Conservation (phyloP, 768 basidiomycete species). For the Lyophyllum decastes region DNA sequence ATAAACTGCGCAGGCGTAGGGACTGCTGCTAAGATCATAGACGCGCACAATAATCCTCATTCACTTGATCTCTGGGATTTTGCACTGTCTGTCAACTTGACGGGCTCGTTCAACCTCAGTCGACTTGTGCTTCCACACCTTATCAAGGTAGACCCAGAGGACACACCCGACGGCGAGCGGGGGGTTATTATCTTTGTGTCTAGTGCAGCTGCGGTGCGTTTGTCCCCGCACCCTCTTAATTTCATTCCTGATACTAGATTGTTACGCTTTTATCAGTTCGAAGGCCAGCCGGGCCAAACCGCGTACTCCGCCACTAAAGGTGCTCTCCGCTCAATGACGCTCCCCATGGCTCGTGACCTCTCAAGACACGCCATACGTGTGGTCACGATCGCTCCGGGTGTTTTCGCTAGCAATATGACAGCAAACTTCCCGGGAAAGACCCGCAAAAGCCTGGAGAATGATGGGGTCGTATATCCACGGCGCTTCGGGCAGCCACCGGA, state of each 20-base stretch:
- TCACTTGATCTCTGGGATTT: slow-evolving; percentile 54
- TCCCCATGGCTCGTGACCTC: slow-evolving; percentile 64
- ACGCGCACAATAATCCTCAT: slow-evolving; percentile 46
- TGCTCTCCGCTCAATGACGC: slow-evolving; percentile 56
- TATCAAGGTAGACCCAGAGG: slow-evolving; percentile 47
- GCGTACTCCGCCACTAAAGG: slow-evolving; percentile 63
- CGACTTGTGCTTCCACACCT: slow-evolving; percentile 52
- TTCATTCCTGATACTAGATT: neutral
- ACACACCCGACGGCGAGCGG: slow-evolving; percentile 48
- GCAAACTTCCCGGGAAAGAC: slow-evolving; percentile 38
- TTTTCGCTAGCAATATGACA: slow-evolving; percentile 52
- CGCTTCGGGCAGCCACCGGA: slow-evolving; percentile 52
- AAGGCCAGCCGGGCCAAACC: slow-evolving; percentile 58
- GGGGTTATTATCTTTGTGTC: slow-evolving; percentile 61
- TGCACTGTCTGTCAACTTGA: slow-evolving; percentile 54
- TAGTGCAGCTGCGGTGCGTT: slow-evolving; percentile 52
- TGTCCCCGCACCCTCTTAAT: neutral
- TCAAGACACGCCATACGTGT: slow-evolving; percentile 54
- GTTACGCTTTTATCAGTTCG: slow-evolving; percentile 36
- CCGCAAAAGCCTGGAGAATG: slow-evolving; percentile 38
- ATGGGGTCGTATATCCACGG: slow-evolving; percentile 45
- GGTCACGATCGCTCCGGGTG: slow-evolving; percentile 58
- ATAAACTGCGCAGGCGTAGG: slow-evolving; percentile 61
- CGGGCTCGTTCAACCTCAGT: slow-evolving; percentile 61
- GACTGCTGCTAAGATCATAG: slow-evolving; percentile 45